Percentiles rank a stretch among this genome's conserved stretches.
These are phyloP conservation scores for Thielaviopsis ethacetica DNA, from an alignment of 2,329 filamentous ascomycete genomes.

Conservation along the genomic window DNA sequence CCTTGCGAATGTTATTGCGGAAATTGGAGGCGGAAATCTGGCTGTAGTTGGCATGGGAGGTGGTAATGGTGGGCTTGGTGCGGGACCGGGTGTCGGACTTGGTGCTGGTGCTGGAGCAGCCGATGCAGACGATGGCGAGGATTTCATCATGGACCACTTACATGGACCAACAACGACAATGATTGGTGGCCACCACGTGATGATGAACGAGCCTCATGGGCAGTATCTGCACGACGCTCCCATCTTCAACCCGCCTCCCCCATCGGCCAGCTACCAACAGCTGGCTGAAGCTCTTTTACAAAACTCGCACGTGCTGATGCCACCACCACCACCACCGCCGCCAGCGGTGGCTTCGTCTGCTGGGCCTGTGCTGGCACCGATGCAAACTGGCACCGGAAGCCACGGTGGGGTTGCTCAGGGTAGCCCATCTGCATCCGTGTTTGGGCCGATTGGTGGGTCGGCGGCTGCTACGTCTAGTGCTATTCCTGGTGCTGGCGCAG, in stretches of 20 bases:
- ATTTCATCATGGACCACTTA: not conserved
- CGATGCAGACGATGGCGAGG: no score
- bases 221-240: no score
- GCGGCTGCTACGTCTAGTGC: no score
- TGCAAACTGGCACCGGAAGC: no score
- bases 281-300: not conserved
- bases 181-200: not conserved
- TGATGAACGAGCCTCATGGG: not conserved
- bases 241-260: no score
- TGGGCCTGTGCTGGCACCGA: no score
- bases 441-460: not conserved
- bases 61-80: not conserved
- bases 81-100: no score
- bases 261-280: not conserved
- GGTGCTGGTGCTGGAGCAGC: no score
- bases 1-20: no score
- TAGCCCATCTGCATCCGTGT: not conserved
- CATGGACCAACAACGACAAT: not conserved
- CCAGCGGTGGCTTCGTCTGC: no score
- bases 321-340: no score
- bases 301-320: not conserved
- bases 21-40: not conserved
- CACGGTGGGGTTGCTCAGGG: no score
- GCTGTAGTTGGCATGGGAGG: not conserved
- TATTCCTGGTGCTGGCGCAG: not conserved